Evolutionary conservation across 352 stramenopile species (phyloP).

Genomic region (Pythium scleroteichum): DNA sequence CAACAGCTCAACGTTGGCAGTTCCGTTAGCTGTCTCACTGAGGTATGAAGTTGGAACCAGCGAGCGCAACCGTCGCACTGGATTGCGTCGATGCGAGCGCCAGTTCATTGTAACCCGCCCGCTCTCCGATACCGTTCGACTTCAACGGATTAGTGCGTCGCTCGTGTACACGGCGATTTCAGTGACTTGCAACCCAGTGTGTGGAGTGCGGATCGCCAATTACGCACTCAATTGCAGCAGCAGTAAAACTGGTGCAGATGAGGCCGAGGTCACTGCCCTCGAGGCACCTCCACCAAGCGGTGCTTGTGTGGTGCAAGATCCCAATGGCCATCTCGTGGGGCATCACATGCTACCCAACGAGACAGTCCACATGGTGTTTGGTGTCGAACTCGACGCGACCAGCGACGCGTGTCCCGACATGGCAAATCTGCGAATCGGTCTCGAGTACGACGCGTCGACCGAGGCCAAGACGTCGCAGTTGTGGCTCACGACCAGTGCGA

Average conservation of each 20-base stretch:
- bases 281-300: no score
- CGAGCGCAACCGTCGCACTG: constrained; percentile 13
- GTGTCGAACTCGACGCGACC: not conserved
- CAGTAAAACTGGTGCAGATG: not conserved
- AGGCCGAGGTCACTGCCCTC: not conserved
- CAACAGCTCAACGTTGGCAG: not conserved
- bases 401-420: constrained; percentile 1
- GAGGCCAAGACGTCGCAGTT: not conserved
- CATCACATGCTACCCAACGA: constrained; percentile 12
- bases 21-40: constrained; percentile 18
- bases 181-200: constrained; percentile 24
- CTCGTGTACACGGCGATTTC: constrained; percentile 23
- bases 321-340: constrained; percentile 21
- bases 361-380: constrained; percentile 28
- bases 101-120: constrained; percentile 16
- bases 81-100: constrained; percentile 26
- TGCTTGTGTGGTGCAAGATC: constrained; percentile 16
- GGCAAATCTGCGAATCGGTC: constrained; percentile 10
- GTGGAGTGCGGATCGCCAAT: constrained; percentile 19
- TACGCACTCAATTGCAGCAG: constrained; percentile 17
- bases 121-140: constrained; percentile 4
- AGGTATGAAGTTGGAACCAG: constrained; percentile 22
- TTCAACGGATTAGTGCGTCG: constrained; percentile 18
- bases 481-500: constrained; percentile 17
- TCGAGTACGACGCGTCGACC: constrained; percentile 17